Evolutionary conservation across 2,329 filamentous ascomycete genomes (phyloP).

Genomic region (Fusarium verticillioides): DNA sequence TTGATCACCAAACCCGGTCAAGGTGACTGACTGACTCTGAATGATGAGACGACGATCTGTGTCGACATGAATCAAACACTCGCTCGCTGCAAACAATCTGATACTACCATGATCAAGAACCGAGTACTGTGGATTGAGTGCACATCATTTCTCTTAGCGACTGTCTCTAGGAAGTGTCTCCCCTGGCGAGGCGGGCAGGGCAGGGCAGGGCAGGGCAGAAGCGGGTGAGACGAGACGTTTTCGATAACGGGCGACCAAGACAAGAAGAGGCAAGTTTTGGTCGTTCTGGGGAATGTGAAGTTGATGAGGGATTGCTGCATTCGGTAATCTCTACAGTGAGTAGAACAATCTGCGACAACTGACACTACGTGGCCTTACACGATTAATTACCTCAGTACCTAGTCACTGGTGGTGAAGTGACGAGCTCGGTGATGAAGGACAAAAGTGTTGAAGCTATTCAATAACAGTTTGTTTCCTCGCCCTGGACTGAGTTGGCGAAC

Average conservation of each 20-base stretch:
- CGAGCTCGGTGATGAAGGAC: too few species aligned
- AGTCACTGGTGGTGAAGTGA: neutral
- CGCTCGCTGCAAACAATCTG: slow-evolving; percentile 14
- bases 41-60: slow-evolving; percentile 22
- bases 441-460: neutral
- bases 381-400: neutral
- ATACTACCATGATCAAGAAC: neutral
- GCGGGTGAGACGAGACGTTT: slow-evolving; percentile 33
- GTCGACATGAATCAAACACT: slow-evolving; percentile 17
- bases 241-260: slow-evolving; percentile 22
- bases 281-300: neutral
- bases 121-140: neutral
- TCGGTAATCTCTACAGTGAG: slow-evolving; percentile 18
- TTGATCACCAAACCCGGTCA: slow-evolving; percentile 4
- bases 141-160: slow-evolving; percentile 33
- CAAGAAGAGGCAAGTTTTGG: neutral
- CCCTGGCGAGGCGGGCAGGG: slow-evolving; percentile 8
- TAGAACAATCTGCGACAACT: slow-evolving; percentile 27
- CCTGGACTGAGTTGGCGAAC: neutral
- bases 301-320: slow-evolving; percentile 14
- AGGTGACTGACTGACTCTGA: slow-evolving; percentile 21
- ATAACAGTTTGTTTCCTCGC: neutral
- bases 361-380: slow-evolving; percentile 14
- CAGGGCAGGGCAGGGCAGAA: neutral
- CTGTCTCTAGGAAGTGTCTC: slow-evolving; percentile 22